Conservation (phyloP, 495 filamentous ascomycete species). For the Penicillium canariense region DNA sequence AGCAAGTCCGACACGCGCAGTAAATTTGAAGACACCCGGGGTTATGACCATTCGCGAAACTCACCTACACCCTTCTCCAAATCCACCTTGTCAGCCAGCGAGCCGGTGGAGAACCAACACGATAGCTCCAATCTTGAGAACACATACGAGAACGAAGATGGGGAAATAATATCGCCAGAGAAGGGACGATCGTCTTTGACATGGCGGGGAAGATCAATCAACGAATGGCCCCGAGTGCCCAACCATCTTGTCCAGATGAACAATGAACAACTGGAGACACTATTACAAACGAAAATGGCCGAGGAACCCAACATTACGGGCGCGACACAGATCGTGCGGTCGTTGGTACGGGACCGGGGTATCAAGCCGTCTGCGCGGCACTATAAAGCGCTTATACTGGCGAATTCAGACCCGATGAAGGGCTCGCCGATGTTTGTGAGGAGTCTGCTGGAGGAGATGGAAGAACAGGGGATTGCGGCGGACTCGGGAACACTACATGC, state of each 20-base stretch:
- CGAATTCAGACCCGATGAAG: conserved; percentile 58
- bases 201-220: background rate
- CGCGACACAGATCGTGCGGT: conserved; percentile 30
- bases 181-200: too few relatives aligned
- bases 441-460: conserved; percentile 69
- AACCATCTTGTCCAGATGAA: background rate
- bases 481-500: conserved; percentile 68
- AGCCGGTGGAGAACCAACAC: background rate
- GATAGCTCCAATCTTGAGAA: background rate
- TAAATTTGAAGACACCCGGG: background rate
- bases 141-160: background rate
- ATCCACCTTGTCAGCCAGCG: background rate
- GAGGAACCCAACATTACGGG: conserved; percentile 22
- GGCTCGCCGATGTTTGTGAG: conserved; percentile 63
- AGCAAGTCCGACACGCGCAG: background rate
- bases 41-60: background rate
- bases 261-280: conserved; percentile 28
- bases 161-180: background rate
- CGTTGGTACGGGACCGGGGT: conserved; percentile 57
- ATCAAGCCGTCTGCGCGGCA: conserved; percentile 63
- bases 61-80: background rate
- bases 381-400: conserved; percentile 70
- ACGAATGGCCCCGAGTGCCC: background rate
- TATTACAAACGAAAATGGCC: conserved; percentile 21
- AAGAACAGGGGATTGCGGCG: conserved; percentile 52